Base-by-base conservation (phyloP, 805 yeast genomes). In the Yarrowia sp. region DNA sequence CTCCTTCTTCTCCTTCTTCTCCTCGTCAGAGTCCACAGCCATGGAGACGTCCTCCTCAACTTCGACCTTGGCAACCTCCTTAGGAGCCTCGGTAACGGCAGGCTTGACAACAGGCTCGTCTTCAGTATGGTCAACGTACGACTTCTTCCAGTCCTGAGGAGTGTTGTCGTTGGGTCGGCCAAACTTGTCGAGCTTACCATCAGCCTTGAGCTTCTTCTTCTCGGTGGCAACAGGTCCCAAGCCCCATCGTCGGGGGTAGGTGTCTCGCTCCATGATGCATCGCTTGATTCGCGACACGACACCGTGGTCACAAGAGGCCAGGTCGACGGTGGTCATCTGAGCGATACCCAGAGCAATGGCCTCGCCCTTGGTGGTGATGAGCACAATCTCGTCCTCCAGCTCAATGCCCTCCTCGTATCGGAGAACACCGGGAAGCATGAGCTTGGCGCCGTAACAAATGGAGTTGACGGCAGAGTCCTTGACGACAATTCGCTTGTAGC, bases 241-340 rank as follows among this genome's bases (percentile, higher is more conserved):
- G 68, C 99, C 99, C 99, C 99, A 95, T 84, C 98, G 88, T 84
- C 99, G 89, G 80, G 99, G 99, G 79, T 95, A 95, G 62, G 96
- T 86, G 78, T 95, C 99, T 82, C 99, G 88, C 82, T 95, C 99
- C 99, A 95, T 95, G 73, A 95, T 95, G 83, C 98, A 93, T 83
- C 99, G 90, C 85, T 95, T 95, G 74, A 95, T 96, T 83, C 90
- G 92, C 71, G 99, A 97, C 74, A 93, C 99, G 67, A 92, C 92
- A 74, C 99, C 99, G 76, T 95, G 99, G 79, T 95, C 99, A 80
- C 98, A 93, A 36, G 95, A 80, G 68, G 97, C 92, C 73, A 95
- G 83, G 76, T 95, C 99, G 67, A 92, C 98, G 67, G 98, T 91
- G 66, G 98, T 88, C 99, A 95, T 95, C 81, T 93, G 98, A 66